Percentiles rank a stretch among this genome's conserved stretches.
These are phyloP conservation scores for Panellus pusillus DNA, from an alignment of 768 basidiomycete genomes.

Conservation along the genomic window DNA sequence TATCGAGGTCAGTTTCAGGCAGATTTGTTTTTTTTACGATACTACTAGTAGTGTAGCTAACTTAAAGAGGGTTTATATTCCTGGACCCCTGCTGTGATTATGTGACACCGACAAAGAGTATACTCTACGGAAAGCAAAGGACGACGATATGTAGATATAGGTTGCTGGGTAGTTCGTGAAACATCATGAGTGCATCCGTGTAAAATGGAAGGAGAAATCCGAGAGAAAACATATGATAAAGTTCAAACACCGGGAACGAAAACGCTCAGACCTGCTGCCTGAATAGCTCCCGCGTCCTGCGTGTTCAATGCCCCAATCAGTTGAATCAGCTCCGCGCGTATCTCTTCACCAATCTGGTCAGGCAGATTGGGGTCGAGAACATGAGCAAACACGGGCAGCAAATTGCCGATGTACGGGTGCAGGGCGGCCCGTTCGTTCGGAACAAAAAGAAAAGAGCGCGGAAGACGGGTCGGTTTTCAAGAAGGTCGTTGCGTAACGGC, in stretches of 20 bases:
- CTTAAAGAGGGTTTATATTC: no score
- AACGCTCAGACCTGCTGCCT: conserved; percentile 68
- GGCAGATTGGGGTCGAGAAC: conserved; percentile 74
- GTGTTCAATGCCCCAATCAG: conserved; percentile 71
- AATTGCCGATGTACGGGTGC: conserved; percentile 71
- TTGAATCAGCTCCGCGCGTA: conserved; percentile 71
- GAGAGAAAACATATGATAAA: background rate
- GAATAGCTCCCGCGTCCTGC: conserved; percentile 76
- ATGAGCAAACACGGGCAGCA: conserved; percentile 77
- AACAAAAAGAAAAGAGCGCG: conserved; percentile 87
- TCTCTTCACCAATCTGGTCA: conserved; percentile 82
- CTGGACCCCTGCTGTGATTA: no score
- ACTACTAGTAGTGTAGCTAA: no score
- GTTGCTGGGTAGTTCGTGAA: conserved; percentile 7
- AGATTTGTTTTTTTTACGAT: no score
- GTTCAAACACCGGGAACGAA: conserved; percentile 50
- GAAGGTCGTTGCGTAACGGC: conserved; percentile 83
- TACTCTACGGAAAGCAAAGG: conserved; percentile 14
- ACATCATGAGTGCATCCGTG: conserved; percentile 14
- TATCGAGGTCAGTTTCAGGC: no score
- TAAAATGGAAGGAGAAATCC: conserved; percentile 1
- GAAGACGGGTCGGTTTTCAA: conserved; percentile 91
- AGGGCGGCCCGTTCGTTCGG: conserved; percentile 72
- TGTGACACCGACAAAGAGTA: conserved; percentile 1
- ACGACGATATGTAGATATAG: background rate